Evolutionary conservation across 2,329 filamentous ascomycete species (phyloP).

Genomic region (Colletotrichum costaricense): DNA sequence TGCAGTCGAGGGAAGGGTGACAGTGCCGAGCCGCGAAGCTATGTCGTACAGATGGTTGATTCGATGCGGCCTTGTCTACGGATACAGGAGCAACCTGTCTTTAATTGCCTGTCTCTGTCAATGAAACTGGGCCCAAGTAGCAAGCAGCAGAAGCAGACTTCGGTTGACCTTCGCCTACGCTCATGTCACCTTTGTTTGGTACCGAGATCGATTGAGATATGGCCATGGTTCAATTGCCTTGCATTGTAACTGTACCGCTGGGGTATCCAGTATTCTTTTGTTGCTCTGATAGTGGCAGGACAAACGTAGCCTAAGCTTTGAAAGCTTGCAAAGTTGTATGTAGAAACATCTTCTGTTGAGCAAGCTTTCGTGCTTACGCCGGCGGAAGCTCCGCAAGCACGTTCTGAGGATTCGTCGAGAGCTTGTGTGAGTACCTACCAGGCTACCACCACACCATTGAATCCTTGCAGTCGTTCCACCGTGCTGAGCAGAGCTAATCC

Average conservation of each 20-base stretch:
- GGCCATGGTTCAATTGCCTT: not conserved
- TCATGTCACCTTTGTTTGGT: too few species aligned
- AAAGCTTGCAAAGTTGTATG: not conserved
- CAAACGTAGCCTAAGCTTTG: not conserved
- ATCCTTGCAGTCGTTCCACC: conserved; percentile 28
- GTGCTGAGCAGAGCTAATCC: not conserved
- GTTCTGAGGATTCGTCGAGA: conserved; percentile 1
- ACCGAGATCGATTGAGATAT: not conserved
- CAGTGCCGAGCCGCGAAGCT: conserved; percentile 29
- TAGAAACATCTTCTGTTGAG: not conserved
- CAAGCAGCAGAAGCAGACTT: not conserved
- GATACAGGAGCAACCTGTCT: conserved; percentile 6
- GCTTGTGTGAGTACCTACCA: conserved; percentile 1
- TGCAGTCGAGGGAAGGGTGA: conserved; percentile 15
- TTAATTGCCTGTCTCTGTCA: conserved; percentile 14
- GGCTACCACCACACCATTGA: not conserved
- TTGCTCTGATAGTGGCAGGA: not conserved
- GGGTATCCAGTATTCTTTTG: not conserved
- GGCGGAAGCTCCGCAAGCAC: conserved; percentile 22
- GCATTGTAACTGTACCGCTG: not conserved
- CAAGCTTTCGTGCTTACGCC: conserved; percentile 11
- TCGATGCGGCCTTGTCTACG: conserved; percentile 5
- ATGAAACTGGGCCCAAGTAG: not conserved
- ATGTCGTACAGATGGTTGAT: conserved; percentile 27
- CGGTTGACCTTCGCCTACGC: too few species aligned